Conservation (phyloP, 495 filamentous ascomycete species). For the Penicillium herquei region DNA sequence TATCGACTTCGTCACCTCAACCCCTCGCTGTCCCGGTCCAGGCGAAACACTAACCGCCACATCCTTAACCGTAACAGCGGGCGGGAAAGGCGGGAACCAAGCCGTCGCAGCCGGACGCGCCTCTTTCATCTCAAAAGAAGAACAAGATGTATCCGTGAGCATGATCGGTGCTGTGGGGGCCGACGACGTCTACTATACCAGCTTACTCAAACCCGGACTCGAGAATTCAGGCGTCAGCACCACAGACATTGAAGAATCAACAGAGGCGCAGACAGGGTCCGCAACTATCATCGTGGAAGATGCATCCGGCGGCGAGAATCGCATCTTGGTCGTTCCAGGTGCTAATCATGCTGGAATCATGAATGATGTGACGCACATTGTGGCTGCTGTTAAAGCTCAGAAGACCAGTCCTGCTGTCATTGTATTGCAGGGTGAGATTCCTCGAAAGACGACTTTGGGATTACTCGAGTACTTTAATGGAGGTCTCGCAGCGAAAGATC, state of each 20-base stretch:
- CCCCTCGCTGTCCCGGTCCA: slow-evolving; percentile 20
- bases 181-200: slow-evolving; percentile 20
- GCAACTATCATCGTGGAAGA: slow-evolving; percentile 31
- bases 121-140: slow-evolving; percentile 14
- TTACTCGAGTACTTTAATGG: slow-evolving; percentile 55
- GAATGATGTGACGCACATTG: slow-evolving; percentile 11
- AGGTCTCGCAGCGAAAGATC: neutral
- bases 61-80: slow-evolving; percentile 21
- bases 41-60: slow-evolving; percentile 31
- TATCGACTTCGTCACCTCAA: slow-evolving; percentile 29
- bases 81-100: slow-evolving; percentile 32
- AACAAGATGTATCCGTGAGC: slow-evolving; percentile 22
- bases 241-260: slow-evolving; percentile 14
- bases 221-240: slow-evolving; percentile 23
- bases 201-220: slow-evolving; percentile 18
- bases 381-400: slow-evolving; percentile 5
- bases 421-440: slow-evolving; percentile 80
- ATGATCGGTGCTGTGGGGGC: slow-evolving; percentile 30
- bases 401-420: slow-evolving; percentile 49
- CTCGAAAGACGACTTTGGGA: slow-evolving; percentile 61
- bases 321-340: slow-evolving; percentile 70
- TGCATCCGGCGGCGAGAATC: slow-evolving; percentile 58
- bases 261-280: slow-evolving; percentile 19
- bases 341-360: slow-evolving; percentile 58
- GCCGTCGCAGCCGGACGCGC: slow-evolving; percentile 26